These are phyloP conservation scores for Haplosporangium sp. DNA, from an alignment of 371 early-diverging fungal species.

Conservation along the genomic window DNA sequence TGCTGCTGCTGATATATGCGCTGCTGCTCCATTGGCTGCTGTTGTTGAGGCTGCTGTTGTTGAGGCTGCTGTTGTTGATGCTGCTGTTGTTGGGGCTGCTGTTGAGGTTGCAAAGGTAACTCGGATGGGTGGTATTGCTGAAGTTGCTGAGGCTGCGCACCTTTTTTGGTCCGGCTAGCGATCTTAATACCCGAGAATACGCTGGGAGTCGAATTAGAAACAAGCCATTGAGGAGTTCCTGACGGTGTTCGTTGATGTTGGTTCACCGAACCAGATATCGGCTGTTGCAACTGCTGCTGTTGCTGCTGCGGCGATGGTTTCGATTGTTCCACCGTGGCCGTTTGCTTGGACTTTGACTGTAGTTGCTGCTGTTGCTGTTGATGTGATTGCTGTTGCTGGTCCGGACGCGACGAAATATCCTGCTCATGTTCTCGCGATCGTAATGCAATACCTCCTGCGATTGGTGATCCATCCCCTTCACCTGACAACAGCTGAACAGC, in stretches of 20 bases:
- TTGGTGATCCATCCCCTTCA: neutral
- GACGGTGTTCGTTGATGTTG: conserved; percentile 51
- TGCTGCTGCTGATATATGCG: neutral
- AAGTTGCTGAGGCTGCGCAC: conserved; percentile 1
- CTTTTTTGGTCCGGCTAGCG: conserved; percentile 23
- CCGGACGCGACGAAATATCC: neutral
- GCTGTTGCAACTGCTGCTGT: neutral
- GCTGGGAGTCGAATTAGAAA: conserved; percentile 31
- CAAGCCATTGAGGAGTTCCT: conserved; percentile 50
- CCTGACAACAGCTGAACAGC: neutral
- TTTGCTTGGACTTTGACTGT: neutral
- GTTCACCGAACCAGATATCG: conserved; percentile 25
- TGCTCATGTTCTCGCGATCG: too few species aligned
- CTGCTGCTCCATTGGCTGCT: neutral
- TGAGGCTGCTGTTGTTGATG: conserved; percentile 2
- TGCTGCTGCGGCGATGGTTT: conserved; percentile 4
- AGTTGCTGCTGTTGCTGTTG: conserved; percentile 12
- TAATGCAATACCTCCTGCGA: neutral
- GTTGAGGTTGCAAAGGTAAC: neutral
- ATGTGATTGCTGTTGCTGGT: conserved; percentile 4
- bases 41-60: neutral
- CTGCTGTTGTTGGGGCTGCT: neutral
- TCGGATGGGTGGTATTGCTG: neutral
- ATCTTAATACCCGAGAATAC: conserved; percentile 20
- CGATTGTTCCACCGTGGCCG: conserved; percentile 6